phyloP scores from a whole-genome alignment of 305 asterid species.

The Fraxinus paxiana region DNA sequence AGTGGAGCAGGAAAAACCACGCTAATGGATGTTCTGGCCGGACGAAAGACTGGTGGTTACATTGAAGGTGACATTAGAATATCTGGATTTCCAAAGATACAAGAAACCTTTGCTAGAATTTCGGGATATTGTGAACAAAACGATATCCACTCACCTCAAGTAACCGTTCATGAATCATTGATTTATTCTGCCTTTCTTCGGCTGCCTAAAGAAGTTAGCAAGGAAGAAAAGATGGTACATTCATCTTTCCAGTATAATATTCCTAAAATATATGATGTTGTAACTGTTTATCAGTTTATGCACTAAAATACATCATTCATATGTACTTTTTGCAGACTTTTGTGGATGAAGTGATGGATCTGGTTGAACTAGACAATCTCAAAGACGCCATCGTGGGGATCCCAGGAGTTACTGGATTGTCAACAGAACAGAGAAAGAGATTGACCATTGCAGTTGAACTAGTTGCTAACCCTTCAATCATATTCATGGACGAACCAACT shows the following conservation, averaged over 20 bases:
- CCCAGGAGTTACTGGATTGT: conserved; percentile 45
- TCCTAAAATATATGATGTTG: background rate
- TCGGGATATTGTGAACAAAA: conserved; percentile 36
- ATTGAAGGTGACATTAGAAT: conserved; percentile 32
- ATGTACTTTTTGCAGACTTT: conserved; percentile 12
- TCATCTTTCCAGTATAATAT: background rate
- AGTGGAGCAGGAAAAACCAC: conserved; percentile 43
- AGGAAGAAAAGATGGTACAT: background rate
- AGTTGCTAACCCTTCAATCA: conserved; percentile 34
- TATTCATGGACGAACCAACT: conserved; percentile 36
- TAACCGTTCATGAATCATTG: conserved; percentile 24
- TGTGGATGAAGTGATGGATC: conserved; percentile 24
- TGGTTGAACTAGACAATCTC: conserved; percentile 23
- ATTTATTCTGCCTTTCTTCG: conserved; percentile 32
- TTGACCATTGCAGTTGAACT: conserved; percentile 35
- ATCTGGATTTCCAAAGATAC: conserved; percentile 32
- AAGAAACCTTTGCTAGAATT: conserved; percentile 33
- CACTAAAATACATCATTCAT: background rate
- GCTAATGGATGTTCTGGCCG: conserved; percentile 36
- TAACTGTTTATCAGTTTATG: background rate
- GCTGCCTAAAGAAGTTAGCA: conserved; percentile 16
- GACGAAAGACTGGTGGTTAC: conserved; percentile 33
- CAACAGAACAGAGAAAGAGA: conserved; percentile 33
- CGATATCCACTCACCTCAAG: conserved; percentile 31
- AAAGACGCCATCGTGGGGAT: conserved; percentile 23